A percentile compares a stretch with the other conserved stretches of the same genome.
These are phyloP conservation scores for Pseudogymnoascus sp. DNA, from an alignment of 2,329 filamentous ascomycete species.

Conservation along the genomic window DNA sequence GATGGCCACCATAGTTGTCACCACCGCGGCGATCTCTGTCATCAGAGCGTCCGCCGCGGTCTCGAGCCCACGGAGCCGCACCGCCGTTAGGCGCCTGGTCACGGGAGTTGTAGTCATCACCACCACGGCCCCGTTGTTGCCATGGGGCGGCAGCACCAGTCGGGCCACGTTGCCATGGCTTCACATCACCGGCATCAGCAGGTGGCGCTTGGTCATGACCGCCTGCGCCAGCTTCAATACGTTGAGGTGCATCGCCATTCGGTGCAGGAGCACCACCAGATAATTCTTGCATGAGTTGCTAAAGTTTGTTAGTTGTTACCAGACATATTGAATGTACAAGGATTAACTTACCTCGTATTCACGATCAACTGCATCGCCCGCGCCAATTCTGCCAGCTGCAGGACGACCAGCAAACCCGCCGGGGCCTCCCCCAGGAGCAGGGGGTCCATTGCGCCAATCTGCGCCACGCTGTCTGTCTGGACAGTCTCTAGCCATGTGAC, in stretches of 20 bases:
- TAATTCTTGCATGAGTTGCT: slow-evolving; percentile 97
- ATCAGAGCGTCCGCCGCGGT: slow-evolving; percentile 41
- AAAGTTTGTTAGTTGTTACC: slow-evolving; percentile 29
- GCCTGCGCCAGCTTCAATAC: slow-evolving; percentile 77
- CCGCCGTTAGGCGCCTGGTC: slow-evolving; percentile 32
- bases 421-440: slow-evolving; percentile 40
- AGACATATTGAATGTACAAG: neutral
- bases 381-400: slow-evolving; percentile 56
- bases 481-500: slow-evolving; percentile 97
- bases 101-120: slow-evolving; percentile 32
- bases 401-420: slow-evolving; percentile 37
- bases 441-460: slow-evolving; percentile 78
- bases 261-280: slow-evolving; percentile 58
- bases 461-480: slow-evolving; percentile 82
- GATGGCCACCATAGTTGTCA: slow-evolving; percentile 39
- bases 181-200: slow-evolving; percentile 45
- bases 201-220: slow-evolving; percentile 43
- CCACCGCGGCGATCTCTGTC: slow-evolving; percentile 39
- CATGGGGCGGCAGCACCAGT: slow-evolving; percentile 80
- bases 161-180: slow-evolving; percentile 83
- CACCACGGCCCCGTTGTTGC: slow-evolving; percentile 38
- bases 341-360: slow-evolving; percentile 73
- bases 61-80: slow-evolving; percentile 53
- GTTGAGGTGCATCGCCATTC: slow-evolving; percentile 55
- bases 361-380: slow-evolving; percentile 77